Percentiles rank a stretch among this genome's conserved stretches.
Conservation (phyloP, 2,329 filamentous ascomycete genomes). For the Curvularia verruculosa region DNA sequence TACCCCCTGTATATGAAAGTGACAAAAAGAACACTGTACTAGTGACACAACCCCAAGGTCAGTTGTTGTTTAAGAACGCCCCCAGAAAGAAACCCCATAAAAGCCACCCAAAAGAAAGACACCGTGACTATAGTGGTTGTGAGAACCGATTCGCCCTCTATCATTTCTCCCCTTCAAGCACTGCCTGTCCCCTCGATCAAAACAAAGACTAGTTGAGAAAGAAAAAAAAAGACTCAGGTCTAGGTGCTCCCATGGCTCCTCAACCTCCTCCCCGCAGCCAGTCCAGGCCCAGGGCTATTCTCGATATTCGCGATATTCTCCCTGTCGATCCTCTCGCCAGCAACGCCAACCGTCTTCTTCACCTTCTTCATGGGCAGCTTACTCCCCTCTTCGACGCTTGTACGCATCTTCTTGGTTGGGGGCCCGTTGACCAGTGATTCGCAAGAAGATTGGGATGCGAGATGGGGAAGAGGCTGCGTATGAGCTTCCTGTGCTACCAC, state of each 20-base stretch:
- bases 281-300: slow-evolving; percentile 48
- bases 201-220: background rate
- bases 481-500: slow-evolving; percentile 45
- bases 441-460: slow-evolving; percentile 38
- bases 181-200: background rate
- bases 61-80: background rate
- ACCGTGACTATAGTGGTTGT: background rate
- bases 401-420: slow-evolving; percentile 55
- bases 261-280: slow-evolving; percentile 45
- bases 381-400: slow-evolving; percentile 33
- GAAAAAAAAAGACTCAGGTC: background rate
- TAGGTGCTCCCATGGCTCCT: slow-evolving; percentile 46
- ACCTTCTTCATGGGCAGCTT: slow-evolving; percentile 55
- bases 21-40: background rate
- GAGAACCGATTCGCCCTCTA: background rate
- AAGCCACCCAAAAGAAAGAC: background rate
- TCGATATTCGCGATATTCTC: slow-evolving; percentile 52
- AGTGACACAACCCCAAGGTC: background rate
- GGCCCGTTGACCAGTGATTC: slow-evolving; percentile 41
- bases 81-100: background rate
- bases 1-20: background rate
- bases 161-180: background rate
- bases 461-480: slow-evolving; percentile 38
- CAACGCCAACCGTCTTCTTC: slow-evolving; percentile 52
- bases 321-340: slow-evolving; percentile 46